Conservation (phyloP, 169 alveolate genomes). For the Plasmodium reichenowi region DNA sequence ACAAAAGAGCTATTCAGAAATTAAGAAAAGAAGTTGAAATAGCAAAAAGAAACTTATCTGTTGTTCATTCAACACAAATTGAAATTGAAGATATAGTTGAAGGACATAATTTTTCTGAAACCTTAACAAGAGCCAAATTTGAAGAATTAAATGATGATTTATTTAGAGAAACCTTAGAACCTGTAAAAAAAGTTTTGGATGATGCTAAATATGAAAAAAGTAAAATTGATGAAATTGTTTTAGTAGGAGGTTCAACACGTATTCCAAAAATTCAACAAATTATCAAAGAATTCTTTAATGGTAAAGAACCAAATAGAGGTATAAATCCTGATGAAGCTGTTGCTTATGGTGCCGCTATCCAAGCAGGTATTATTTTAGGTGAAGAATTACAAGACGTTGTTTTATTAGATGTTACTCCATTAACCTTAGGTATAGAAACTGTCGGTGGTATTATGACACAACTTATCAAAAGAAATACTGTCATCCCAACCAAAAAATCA, state of each 20-base stretch:
- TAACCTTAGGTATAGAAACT: constrained; percentile 92
- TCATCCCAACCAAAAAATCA: constrained; percentile 97
- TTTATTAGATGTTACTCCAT: constrained; percentile 96
- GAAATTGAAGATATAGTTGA: constrained; percentile 94
- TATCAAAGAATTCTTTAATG: constrained; percentile 94
- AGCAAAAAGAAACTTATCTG: constrained; percentile 96
- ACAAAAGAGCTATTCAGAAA: constrained; percentile 97
- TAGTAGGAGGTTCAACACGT: constrained; percentile 97
- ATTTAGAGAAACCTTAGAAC: constrained; percentile 93
- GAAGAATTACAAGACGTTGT: constrained; percentile 94
- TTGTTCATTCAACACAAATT: constrained; percentile 92
- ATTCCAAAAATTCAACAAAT: constrained; percentile 95
- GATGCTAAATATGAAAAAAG: constrained; percentile 92
- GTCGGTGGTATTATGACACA: constrained; percentile 92
- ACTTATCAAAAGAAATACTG: constrained; percentile 96
- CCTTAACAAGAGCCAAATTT: constrained; percentile 96
- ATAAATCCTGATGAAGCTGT: constrained; percentile 97
- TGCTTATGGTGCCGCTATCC: constrained; percentile 98
- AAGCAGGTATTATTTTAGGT: constrained; percentile 96
- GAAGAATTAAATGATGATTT: constrained; percentile 94
- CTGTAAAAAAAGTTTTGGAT: constrained; percentile 93
- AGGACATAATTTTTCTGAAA: constrained; percentile 93
- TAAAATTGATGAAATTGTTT: constrained; percentile 96
- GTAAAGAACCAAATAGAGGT: constrained; percentile 94
- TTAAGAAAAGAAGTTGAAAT: constrained; percentile 98